Conservation (phyloP, 2,329 filamentous ascomycete genomes). For the Cercospora canescens region DNA sequence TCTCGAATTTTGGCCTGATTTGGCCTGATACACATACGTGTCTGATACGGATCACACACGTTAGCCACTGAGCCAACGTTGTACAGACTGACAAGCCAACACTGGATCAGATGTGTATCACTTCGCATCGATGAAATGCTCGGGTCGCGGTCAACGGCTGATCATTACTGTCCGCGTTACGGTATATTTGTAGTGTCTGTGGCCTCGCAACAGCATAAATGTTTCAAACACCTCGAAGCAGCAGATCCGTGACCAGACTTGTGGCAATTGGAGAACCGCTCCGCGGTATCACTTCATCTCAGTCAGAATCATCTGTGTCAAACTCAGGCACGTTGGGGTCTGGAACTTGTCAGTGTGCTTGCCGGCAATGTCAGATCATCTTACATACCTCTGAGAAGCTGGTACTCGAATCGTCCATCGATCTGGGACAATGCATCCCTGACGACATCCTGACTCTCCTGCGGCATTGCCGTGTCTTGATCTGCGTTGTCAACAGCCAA, state of each 20-base stretch:
- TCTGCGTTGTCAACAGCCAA: slow-evolving; percentile 49
- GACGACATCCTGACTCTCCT: slow-evolving; percentile 41
- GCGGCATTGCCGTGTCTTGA: slow-evolving; percentile 41
- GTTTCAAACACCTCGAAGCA: no score
- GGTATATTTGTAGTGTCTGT: not conserved
- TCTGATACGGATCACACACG: no score
- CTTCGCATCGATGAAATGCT: no score
- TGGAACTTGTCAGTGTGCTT: slow-evolving; percentile 23
- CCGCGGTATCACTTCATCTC: slow-evolving; percentile 5
- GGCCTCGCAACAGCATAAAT: not conserved
- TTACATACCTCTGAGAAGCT: slow-evolving; percentile 42
- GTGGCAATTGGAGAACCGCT: not conserved
- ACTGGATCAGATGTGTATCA: not conserved
- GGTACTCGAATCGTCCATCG: slow-evolving; percentile 48
- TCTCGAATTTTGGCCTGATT: no score
- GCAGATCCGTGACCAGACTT: not conserved
- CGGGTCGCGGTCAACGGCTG: not conserved
- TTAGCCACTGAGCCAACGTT: not conserved
- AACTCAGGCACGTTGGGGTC: slow-evolving; percentile 50
- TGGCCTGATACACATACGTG: no score
- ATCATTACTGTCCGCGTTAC: not conserved
- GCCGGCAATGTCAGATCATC: not conserved
- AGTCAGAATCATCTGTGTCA: slow-evolving; percentile 47
- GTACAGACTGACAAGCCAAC: not conserved
- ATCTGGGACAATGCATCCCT: slow-evolving; percentile 42